Percentiles rank a stretch among this genome's conserved stretches.
Conservation (phyloP, 2,329 filamentous ascomycete genomes). For the Penicillium glabrum region DNA sequence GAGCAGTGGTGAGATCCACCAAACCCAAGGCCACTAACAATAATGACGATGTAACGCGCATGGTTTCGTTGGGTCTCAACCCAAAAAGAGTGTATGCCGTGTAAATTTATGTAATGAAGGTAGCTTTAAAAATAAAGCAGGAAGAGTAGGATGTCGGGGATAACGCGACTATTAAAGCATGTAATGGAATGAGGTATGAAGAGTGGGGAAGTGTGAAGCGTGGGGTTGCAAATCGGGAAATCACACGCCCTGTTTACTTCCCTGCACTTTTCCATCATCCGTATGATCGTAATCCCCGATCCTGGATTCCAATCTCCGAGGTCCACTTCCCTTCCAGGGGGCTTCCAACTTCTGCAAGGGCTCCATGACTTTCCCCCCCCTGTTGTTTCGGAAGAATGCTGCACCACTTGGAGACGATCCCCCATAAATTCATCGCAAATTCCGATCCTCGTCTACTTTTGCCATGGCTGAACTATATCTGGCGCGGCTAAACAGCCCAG, state of each 20-base stretch:
- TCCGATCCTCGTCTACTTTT: not conserved
- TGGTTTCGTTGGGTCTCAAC: constrained; percentile 5
- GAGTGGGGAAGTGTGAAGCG: constrained; percentile 2
- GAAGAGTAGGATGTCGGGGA: not conserved
- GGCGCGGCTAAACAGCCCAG: not conserved
- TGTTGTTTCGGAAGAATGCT: constrained; percentile 1
- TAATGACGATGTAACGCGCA: constrained; percentile 29
- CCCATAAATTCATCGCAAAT: not conserved
- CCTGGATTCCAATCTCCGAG: not conserved
- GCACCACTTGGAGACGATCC: not conserved
- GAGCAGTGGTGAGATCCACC: constrained; percentile 20
- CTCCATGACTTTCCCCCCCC: not conserved
- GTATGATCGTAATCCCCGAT: not conserved
- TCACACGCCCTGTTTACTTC: constrained; percentile 3
- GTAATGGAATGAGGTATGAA: constrained; percentile 5
- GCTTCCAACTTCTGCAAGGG: not conserved
- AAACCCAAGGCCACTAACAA: constrained; percentile 26
- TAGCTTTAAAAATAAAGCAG: not conserved
- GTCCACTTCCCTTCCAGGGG: not conserved
- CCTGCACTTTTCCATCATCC: not conserved
- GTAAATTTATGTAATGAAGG: not conserved
- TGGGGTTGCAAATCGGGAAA: constrained; percentile 7
- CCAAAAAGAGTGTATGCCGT: not conserved
- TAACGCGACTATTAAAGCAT: constrained; percentile 20
- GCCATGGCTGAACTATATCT: not conserved